Percentiles rank a stretch among this genome's conserved stretches.
phyloP scores from a whole-genome alignment of 129 eudicot genomes.

The Solidago caesia region DNA sequence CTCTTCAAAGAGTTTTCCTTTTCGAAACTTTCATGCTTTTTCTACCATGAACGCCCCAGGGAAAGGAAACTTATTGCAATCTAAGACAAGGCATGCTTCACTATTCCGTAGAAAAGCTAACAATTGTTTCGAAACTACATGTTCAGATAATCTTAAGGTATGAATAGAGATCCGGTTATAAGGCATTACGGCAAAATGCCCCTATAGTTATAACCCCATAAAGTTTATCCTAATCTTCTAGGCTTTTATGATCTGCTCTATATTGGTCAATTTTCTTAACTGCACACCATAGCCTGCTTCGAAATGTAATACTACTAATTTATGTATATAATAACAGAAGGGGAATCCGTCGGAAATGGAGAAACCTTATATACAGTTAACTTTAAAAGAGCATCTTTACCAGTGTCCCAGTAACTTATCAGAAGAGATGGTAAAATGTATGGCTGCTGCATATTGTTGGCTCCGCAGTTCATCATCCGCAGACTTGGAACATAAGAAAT shows the following conservation, averaged over 20 bases:
- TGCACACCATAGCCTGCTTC: neutral
- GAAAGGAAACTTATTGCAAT: constrained; percentile 46
- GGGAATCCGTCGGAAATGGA: constrained; percentile 26
- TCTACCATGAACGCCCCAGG: constrained; percentile 44
- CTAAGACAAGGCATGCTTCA: constrained; percentile 45
- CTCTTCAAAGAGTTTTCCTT: constrained; percentile 76
- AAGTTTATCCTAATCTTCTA: neutral
- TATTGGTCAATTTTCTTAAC: neutral
- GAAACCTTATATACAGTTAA: constrained; percentile 40
- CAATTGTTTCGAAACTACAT: constrained; percentile 32
- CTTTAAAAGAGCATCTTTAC: constrained; percentile 80
- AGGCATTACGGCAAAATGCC: too few species aligned
- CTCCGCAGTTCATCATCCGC: constrained; percentile 51
- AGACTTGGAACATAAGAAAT: constrained; percentile 39
- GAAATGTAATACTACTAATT: neutral
- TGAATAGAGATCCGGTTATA: neutral
- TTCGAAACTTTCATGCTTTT: constrained; percentile 55
- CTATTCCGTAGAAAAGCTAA: constrained; percentile 39
- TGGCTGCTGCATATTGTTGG: constrained; percentile 95
- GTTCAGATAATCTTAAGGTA: constrained; percentile 49
- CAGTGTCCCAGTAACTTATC: constrained; percentile 84
- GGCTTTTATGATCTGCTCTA: neutral
- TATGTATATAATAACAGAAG: constrained; percentile 25
- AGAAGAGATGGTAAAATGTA: constrained; percentile 84
- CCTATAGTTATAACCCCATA: too few species aligned